A percentile compares a stretch with the other conserved stretches of the same genome.
Evolutionary conservation across 169 alveolate species (phyloP).

Genomic region (Plasmodium relictum): DNA sequence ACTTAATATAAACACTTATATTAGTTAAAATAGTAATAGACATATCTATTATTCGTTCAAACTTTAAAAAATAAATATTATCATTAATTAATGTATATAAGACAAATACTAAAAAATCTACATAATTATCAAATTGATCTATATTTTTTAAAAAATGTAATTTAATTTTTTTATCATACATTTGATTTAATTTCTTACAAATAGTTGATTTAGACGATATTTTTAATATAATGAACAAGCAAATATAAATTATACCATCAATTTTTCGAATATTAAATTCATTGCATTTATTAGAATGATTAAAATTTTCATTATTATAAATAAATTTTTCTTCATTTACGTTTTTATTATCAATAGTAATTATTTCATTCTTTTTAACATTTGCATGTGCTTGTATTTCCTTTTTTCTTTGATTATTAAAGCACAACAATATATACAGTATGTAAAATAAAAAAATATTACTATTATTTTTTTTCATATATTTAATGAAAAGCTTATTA

Average conservation of each 20-base stretch:
- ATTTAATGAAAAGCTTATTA: conserved; percentile 24
- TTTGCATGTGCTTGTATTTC: conserved; percentile 44
- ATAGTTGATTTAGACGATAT: conserved; percentile 45
- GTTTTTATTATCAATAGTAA: neutral
- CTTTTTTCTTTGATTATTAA: conserved; percentile 39
- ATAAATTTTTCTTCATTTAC: neutral
- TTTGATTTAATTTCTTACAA: conserved; percentile 70
- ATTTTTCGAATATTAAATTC: conserved; percentile 66
- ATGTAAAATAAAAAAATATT: conserved; percentile 49
- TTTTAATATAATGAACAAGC: conserved; percentile 67
- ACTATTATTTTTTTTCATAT: conserved; percentile 52
- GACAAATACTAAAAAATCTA: conserved; percentile 51
- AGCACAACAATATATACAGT: conserved; percentile 45
- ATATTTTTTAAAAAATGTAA: conserved; percentile 42
- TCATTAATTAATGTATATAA: conserved; percentile 48
- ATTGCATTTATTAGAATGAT: conserved; percentile 32
- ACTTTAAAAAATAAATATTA: conserved; percentile 58
- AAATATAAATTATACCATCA: conserved; percentile 66
- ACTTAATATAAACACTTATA: conserved; percentile 71
- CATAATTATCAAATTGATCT: conserved; percentile 49
- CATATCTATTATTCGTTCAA: conserved; percentile 74
- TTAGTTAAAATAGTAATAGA: conserved; percentile 66
- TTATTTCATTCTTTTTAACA: conserved; percentile 3
- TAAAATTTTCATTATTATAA: conserved; percentile 42
- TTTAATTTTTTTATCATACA: conserved; percentile 54